phyloP scores from a whole-genome alignment of 2,329 filamentous ascomycete genomes.

The Colletotrichum incanum region DNA sequence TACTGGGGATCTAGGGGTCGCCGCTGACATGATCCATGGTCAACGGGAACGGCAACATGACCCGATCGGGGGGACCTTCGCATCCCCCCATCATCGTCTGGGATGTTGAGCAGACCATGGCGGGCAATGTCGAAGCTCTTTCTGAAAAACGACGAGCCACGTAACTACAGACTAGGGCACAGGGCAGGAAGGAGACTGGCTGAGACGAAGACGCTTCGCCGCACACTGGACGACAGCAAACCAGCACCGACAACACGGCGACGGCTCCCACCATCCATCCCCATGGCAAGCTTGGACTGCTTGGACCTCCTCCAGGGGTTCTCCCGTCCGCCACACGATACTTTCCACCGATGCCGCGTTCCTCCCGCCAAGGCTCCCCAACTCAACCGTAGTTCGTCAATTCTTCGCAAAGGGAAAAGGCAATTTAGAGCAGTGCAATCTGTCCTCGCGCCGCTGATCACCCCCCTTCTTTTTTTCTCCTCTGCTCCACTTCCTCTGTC shows the following conservation, averaged over 20 bases:
- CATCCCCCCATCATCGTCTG: background rate
- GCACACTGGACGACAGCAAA: constrained; percentile 35
- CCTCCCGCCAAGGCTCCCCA: constrained; percentile 31
- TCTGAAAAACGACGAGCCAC: background rate
- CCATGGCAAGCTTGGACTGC: constrained; percentile 43
- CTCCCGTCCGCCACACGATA: constrained; percentile 35
- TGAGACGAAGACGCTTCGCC: constrained; percentile 24
- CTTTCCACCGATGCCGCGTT: constrained; percentile 27
- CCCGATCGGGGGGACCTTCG: constrained; percentile 28
- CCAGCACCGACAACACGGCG: constrained; percentile 31
- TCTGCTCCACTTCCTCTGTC: background rate
- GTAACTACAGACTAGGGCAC: constrained; percentile 16
- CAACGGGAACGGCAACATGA: constrained; percentile 18
- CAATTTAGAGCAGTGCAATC: constrained; percentile 20
- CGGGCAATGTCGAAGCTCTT: background rate
- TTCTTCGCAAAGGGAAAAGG: constrained; percentile 15
- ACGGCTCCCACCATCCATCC: constrained; percentile 34
- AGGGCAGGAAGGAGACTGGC: constrained; percentile 6
- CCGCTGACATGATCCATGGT: constrained; percentile 33
- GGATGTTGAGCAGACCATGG: background rate
- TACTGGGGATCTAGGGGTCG: constrained; percentile 25
- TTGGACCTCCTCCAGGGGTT: constrained; percentile 37
- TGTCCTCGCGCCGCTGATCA: constrained; percentile 7
- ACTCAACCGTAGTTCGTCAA: constrained; percentile 33
- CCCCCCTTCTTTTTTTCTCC: background rate